Evolutionary conservation across 2,329 filamentous ascomycete genomes (phyloP).

Genomic region (Hypoxylon sp.): DNA sequence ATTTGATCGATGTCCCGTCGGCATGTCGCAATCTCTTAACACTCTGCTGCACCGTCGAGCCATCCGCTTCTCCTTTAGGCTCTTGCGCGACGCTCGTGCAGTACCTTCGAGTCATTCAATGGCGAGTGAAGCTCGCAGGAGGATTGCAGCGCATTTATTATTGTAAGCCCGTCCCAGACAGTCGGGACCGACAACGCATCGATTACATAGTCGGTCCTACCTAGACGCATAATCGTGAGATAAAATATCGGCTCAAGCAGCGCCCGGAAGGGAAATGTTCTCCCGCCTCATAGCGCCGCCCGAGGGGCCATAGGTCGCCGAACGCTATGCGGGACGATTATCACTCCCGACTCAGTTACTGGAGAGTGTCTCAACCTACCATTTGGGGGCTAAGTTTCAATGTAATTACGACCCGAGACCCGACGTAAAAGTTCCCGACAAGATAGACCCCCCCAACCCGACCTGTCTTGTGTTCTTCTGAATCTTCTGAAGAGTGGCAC

Average conservation of each 20-base stretch:
- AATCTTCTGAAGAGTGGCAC: slow-evolving; percentile 7
- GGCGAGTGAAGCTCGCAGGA: slow-evolving; percentile 16
- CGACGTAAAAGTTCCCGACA: slow-evolving; percentile 19
- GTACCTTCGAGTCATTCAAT: slow-evolving; percentile 26
- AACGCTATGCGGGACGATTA: slow-evolving; percentile 27
- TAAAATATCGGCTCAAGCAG: slow-evolving; percentile 18
- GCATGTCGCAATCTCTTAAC: slow-evolving; percentile 43
- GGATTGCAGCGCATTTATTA: slow-evolving; percentile 38
- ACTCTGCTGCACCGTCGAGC: slow-evolving; percentile 27
- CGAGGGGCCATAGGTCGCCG: slow-evolving; percentile 23
- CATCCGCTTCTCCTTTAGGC: slow-evolving; percentile 41
- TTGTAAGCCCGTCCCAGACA: slow-evolving; percentile 36
- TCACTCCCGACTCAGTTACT: slow-evolving; percentile 29
- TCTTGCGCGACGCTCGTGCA: slow-evolving; percentile 32
- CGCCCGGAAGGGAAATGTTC: slow-evolving; percentile 15
- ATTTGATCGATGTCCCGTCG: slow-evolving; percentile 41
- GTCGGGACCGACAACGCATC: slow-evolving; percentile 43
- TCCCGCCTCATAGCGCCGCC: slow-evolving; percentile 13
- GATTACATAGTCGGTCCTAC: slow-evolving; percentile 13
- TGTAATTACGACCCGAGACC: slow-evolving; percentile 34
- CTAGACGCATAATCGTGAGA: slow-evolving; percentile 23
- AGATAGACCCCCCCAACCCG: slow-evolving; percentile 27
- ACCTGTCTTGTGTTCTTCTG: slow-evolving; percentile 1
- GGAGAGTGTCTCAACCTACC: slow-evolving; percentile 28
- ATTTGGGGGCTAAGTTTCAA: slow-evolving; percentile 39